Percentiles rank a stretch among this genome's conserved stretches.
Evolutionary conservation across 129 eudicot species (phyloP).

Genomic region (Centella asiatica): DNA sequence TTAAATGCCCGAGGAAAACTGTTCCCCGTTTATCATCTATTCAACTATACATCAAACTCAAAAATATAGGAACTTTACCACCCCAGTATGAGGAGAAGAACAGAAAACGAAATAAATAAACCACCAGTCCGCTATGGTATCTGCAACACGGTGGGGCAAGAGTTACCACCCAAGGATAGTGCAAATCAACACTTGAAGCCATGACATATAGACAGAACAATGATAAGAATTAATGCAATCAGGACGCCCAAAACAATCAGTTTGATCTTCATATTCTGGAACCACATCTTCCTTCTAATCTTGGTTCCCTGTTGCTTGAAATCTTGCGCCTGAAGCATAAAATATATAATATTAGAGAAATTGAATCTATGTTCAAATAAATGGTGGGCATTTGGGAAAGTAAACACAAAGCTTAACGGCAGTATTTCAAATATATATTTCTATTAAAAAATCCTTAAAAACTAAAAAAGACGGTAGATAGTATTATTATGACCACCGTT

Average conservation of each 20-base stretch:
- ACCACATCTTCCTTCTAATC: conserved; percentile 19
- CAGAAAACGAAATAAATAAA: background rate
- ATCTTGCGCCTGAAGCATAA: conserved; percentile 17
- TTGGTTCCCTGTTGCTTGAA: conserved; percentile 19
- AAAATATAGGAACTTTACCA: no score
- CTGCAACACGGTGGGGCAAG: background rate
- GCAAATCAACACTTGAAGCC: conserved; percentile 20
- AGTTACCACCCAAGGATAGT: background rate
- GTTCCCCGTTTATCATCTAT: no score
- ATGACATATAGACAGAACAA: conserved; percentile 19
- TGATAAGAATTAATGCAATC: conserved; percentile 15
- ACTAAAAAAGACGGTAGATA: no score
- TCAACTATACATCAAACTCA: no score
- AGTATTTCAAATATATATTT: no score
- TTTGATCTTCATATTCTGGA: conserved; percentile 29
- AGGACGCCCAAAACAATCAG: conserved; percentile 18
- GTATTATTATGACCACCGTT: no score
- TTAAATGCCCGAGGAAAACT: no score
- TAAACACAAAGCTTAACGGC: no score
- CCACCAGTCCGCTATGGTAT: background rate
- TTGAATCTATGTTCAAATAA: background rate
- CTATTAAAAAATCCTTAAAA: no score
- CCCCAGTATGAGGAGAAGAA: no score
- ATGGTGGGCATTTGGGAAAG: no score
- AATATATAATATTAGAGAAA: background rate